Conservation (phyloP, 495 filamentous ascomycete genomes). For the Terfezia boudieri region DNA sequence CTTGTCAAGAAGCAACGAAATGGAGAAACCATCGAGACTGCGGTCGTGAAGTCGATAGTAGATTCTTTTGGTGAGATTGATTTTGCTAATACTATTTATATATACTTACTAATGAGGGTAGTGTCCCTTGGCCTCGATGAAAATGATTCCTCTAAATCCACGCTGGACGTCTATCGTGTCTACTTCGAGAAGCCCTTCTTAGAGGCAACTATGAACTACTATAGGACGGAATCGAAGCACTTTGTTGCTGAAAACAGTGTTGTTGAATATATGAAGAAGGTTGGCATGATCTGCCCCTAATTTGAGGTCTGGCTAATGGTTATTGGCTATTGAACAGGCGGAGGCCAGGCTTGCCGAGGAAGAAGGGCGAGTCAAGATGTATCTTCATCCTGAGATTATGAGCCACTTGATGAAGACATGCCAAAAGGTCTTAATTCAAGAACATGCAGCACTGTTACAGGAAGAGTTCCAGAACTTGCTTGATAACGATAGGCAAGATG, state of each 20-base stretch:
- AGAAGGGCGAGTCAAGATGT: slow-evolving; percentile 80
- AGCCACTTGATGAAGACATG: slow-evolving; percentile 65
- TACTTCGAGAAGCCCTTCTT: slow-evolving; percentile 90
- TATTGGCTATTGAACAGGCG: slow-evolving; percentile 23
- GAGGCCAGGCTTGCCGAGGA: slow-evolving; percentile 81
- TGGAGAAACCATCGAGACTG: slow-evolving; percentile 93
- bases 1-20: slow-evolving; percentile 95
- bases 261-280: slow-evolving; percentile 99
- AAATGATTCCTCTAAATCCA: slow-evolving; percentile 76
- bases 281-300: neutral
- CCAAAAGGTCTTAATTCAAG: slow-evolving; percentile 69
- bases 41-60: slow-evolving; percentile 90
- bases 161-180: slow-evolving; percentile 75
- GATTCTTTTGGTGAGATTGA: slow-evolving; percentile 42
- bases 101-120: neutral
- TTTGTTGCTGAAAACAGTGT: slow-evolving; percentile 95
- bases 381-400: slow-evolving; percentile 75
- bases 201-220: slow-evolving; percentile 60
- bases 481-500: slow-evolving; percentile 82
- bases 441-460: slow-evolving; percentile 59
- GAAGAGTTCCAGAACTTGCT: slow-evolving; percentile 95
- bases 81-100: neutral
- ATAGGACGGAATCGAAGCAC: slow-evolving; percentile 73
- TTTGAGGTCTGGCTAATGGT: neutral
- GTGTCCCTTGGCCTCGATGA: slow-evolving; percentile 91